Evolutionary conservation across 2,329 filamentous ascomycete species (phyloP), one percentile per base, ranked within the genome.

Genomic region (Clonostachys rosea): DNA sequence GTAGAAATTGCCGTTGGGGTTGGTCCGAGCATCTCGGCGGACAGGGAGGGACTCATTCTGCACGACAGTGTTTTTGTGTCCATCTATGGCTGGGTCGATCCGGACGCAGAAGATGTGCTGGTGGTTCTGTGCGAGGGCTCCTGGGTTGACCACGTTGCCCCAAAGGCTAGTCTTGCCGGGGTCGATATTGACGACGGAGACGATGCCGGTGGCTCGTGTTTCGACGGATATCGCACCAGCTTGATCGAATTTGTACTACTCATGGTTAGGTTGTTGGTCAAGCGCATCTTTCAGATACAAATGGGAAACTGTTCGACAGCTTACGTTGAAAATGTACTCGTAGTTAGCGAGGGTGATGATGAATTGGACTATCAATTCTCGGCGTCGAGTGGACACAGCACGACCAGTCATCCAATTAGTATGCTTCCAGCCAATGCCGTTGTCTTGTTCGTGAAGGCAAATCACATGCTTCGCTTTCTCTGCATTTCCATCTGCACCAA

Each of bases 71-170:
- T 86, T 86, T 2, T 65, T 61, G 49, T 75, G 66, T 3, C 82
- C 81, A 55, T 85, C 81, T 42, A 85, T 68, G 20, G 78, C 75
- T 0, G 82, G 80, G 53, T 86, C 82, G 35, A 86, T 76, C 5
- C 82, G 74, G 36, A 81, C 59, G 30, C 71, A 76, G 59, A 87
- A 86, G 46, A 86, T 71, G 63, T 87, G 83, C 58, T 87, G 83
- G 55, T 86, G 83, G 59, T 85, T 83, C 46, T 81, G 79, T 0
- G 82, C 83, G 5, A 86, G 63, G 0, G 79, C 76, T 0, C 83
- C 83, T 0, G 76, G 74, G 7, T 71, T 71, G 4, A 87, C 81
- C 5, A 84, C 70, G 47, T 78, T 86, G 8, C 79, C 80, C 60
- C 76, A 84, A 2, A 63, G 66, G n/a, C 60, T 79, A 7, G 62